phyloP scores from a whole-genome alignment of 768 basidiomycete genomes.

The Mycena leptocephala region DNA sequence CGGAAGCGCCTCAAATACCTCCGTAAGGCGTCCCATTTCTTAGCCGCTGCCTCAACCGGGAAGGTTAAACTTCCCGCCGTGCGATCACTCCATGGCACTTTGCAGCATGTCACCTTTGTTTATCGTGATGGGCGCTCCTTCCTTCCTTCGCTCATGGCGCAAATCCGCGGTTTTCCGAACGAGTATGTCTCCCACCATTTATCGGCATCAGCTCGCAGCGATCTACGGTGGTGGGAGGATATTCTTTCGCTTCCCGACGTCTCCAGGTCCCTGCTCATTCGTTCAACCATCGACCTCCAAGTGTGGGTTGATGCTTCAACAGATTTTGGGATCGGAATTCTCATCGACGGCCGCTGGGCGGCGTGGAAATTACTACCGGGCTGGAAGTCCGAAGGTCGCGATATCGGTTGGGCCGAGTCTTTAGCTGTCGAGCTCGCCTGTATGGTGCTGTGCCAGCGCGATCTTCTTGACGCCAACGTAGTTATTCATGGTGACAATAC shows the following conservation, averaged over 20 bases:
- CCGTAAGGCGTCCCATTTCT: neutral
- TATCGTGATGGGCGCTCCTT: slow-evolving; percentile 24
- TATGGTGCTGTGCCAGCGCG: too few relatives aligned
- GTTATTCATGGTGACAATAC: too few relatives aligned
- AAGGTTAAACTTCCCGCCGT: slow-evolving; percentile 3
- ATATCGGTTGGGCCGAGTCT: slow-evolving; percentile 19
- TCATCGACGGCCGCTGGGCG: neutral
- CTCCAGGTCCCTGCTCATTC: too few relatives aligned
- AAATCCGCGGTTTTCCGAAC: slow-evolving; percentile 10
- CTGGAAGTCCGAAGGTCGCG: slow-evolving; percentile 1
- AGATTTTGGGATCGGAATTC: slow-evolving; percentile 10
- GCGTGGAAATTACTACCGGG: slow-evolving; percentile 3
- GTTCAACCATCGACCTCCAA: neutral
- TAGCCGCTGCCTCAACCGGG: neutral
- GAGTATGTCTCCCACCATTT: too few relatives aligned
- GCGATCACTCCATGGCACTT: neutral
- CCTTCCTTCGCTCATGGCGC: neutral
- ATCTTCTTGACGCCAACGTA: too few relatives aligned
- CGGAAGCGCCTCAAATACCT: slow-evolving; percentile 6
- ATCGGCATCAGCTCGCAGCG: too few relatives aligned
- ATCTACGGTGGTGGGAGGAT: too few relatives aligned
- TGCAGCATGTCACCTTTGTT: slow-evolving; percentile 19
- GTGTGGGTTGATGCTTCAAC: slow-evolving; percentile 14
- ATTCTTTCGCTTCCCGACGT: too few relatives aligned
- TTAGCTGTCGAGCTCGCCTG: too few relatives aligned